Base-by-base conservation (phyloP, 2,329 filamentous ascomycete species). In the Coleophoma cylindrospora region DNA sequence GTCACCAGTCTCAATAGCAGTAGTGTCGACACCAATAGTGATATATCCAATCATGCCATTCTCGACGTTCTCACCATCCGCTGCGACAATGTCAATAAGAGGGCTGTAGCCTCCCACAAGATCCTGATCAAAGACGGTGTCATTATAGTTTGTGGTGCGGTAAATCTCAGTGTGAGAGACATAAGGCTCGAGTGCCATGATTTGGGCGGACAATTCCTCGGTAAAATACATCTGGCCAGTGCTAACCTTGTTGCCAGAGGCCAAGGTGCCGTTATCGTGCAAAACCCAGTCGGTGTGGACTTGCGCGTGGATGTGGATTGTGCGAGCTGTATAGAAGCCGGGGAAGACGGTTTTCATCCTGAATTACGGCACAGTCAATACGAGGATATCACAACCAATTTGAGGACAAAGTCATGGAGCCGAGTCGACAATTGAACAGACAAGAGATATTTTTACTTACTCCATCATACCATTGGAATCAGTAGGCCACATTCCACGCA, bases 301-400 rank as follows among this genome's bases (percentile, higher is more conserved):
- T 53, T 76, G 64, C 44, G 76, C 61, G 47, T 77, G 74, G 48
- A 74, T 74, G 62, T 77, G 74, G 4, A 65, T 70, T 6, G 74
- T 66, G 11, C 74, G 71, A 32, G 63, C 61, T 10, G 58, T 58
- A 60, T 73, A 73, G 59, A 72, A 68, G 33, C 71, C 68, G 11
- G 70, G 70, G 63, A 72, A 71, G 45, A 71, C 55, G 12, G 67
- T 65, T 45, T 69, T 61, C 45, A 72, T 70, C 19, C 19, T 19
- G 3, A 19, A 19, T 19, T 3, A 19, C 19, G 19, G 19, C 19
- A 19, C 2, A 19, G 19, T 19, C 19, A 19, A 3, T 19, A 19
- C 3, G 19, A 19, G 19, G 19, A 19, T 19, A 19, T 3, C 19
- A 19, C 19, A 19, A 19, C 19, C 2, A 19, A 19, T 19, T 19